These are phyloP conservation scores for Mortierella polycephala DNA, from an alignment of 371 early-diverging fungal genomes.

Conservation along the genomic window DNA sequence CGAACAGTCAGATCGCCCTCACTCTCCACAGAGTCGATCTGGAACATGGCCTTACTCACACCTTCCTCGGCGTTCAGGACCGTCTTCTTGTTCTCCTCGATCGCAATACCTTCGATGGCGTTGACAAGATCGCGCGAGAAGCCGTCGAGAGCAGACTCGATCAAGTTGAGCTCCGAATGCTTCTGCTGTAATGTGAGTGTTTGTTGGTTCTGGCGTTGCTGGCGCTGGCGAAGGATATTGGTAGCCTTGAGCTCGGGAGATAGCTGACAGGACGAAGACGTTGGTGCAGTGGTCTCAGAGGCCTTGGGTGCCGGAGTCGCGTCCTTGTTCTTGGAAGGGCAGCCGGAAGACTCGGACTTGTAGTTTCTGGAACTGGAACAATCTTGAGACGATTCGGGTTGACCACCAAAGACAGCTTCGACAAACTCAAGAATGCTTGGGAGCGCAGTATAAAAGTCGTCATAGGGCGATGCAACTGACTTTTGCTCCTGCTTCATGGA, in stretches of 20 bases:
- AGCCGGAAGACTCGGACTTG: constrained; percentile 3
- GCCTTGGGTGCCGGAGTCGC: background rate
- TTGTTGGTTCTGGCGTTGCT: constrained; percentile 15
- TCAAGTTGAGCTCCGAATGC: constrained; percentile 43
- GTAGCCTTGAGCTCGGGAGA: constrained; percentile 34
- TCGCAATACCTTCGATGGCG: background rate
- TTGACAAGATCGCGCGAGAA: constrained; percentile 22
- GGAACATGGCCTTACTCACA: constrained; percentile 40
- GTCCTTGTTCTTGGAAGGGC: background rate
- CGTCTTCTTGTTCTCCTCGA: constrained; percentile 20
- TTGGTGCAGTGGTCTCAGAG: background rate
- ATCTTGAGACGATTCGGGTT: background rate
- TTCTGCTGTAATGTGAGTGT: constrained; percentile 23
- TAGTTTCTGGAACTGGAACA: background rate
- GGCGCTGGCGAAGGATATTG: constrained; percentile 31
- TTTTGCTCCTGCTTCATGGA: background rate
- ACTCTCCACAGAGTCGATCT: constrained; percentile 42
- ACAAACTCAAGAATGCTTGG: constrained; percentile 26
- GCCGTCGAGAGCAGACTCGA: constrained; percentile 47
- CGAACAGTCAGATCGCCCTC: constrained; percentile 44
- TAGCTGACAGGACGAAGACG: constrained; percentile 10
- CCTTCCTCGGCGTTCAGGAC: constrained; percentile 31
- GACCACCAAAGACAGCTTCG: constrained; percentile 31
- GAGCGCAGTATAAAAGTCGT: constrained; percentile 7
- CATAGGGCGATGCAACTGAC: background rate